Evolutionary conservation across 805 yeast species (phyloP), one percentile per base, ranked within the genome.

Genomic region (Myxozyma nipponensis): DNA sequence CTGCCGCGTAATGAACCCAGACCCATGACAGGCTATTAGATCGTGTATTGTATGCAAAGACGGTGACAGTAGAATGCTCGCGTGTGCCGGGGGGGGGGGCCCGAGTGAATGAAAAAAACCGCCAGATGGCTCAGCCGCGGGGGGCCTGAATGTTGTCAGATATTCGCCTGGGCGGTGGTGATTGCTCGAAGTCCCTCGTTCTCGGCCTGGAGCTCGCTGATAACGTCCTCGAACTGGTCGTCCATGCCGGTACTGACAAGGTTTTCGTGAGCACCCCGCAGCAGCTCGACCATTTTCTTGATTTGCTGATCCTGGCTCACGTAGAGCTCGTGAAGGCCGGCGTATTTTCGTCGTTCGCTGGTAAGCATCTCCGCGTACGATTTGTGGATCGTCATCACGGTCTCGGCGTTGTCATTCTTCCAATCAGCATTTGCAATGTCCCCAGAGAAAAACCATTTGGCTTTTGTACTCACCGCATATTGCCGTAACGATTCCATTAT

Each of bases 401-500:
- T 22, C 19, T 40, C 49, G 4, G 50, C 42, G 15, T 49, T 46
- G 2, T 40, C 30, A 4, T 9, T 42, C 50, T 47, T 30, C 39
- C 19, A 36, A 15, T 9, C 13, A 36, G 17, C 10, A 18, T 24
- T 7, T 17, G 4, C 22, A 17, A 19, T 36, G 23, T 6, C 3
- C 7, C 9, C 9, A 24, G 17, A 23, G 18, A 19, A 13, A 4
- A 21, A 34, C n/a, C n/a, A n/a, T n/a, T n/a, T n/a, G 32, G 7
- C 32, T 7, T 28, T 37, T 7, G 3, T 15, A 39, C 54, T 25
- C 17, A 54, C 50, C 15, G 54, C 51, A 34, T 47, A 47, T 6
- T 47, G 47, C 7, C 58, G 47, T 17, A 54, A 17, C 7, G 44
- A 48, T 5, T 39, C 53, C 53, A 54, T 53, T 30, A 54, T 46